These are phyloP conservation scores for Tolypocladium amazonense DNA, from an alignment of 2,329 filamentous ascomycete genomes.

Conservation along the genomic window DNA sequence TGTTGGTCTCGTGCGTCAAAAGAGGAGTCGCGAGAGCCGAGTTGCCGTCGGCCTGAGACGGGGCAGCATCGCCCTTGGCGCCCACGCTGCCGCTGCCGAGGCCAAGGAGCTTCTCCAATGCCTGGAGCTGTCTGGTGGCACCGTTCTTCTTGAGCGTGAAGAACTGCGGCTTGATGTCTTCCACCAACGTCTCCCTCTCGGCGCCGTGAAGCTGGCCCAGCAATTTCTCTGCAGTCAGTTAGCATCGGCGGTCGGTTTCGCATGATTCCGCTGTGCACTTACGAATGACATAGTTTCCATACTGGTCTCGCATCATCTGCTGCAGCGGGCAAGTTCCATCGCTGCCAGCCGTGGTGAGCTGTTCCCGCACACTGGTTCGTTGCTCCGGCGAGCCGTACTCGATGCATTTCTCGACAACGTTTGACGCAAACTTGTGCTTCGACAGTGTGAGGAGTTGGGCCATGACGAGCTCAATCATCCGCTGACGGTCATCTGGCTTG, in stretches of 20 bases:
- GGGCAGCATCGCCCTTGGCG: constrained; percentile 16
- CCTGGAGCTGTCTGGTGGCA: constrained; percentile 47
- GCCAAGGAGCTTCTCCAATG: constrained; percentile 23
- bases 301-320: constrained; percentile 78
- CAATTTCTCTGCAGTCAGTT: constrained; percentile 58
- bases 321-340: constrained; percentile 62
- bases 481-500: constrained; percentile 57
- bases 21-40: constrained; percentile 53
- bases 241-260: constrained; percentile 9
- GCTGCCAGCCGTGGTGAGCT: constrained; percentile 47
- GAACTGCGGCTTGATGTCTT: constrained; percentile 54
- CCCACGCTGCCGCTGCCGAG: constrained; percentile 9
- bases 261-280: constrained; percentile 29
- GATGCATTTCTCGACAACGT: constrained; percentile 92
- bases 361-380: constrained; percentile 55
- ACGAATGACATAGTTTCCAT: constrained; percentile 95
- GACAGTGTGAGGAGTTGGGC: constrained; percentile 64
- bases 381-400: constrained; percentile 59
- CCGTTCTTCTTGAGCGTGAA: constrained; percentile 51
- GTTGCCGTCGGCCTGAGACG: constrained; percentile 34
- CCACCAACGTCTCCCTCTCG: constrained; percentile 49
- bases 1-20: constrained; percentile 59
- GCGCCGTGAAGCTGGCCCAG: constrained; percentile 50
- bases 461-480: constrained; percentile 65
- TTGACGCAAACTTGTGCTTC: constrained; percentile 94